A percentile compares a stretch with the other conserved stretches of the same genome.
phyloP scores from a whole-genome alignment of 768 basidiomycete genomes.

The Tricholoma hemisulphureum region DNA sequence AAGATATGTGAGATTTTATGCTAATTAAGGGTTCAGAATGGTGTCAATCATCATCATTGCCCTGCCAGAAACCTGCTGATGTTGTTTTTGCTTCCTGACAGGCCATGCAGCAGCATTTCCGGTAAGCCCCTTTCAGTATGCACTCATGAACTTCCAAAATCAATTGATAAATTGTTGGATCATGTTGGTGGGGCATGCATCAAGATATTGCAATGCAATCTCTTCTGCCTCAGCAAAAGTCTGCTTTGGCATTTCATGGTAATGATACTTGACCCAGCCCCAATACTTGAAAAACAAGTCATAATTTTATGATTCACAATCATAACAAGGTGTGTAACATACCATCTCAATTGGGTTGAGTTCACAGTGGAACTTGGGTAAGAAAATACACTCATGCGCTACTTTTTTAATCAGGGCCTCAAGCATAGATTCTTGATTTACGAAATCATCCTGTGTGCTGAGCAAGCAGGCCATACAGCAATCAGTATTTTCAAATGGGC shows the following conservation, averaged over 20 bases:
- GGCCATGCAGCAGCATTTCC: no score
- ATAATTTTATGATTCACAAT: no score
- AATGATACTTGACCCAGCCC: background rate
- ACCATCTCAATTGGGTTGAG: constrained; percentile 46
- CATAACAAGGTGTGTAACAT: constrained; percentile 4
- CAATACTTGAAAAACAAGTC: no score
- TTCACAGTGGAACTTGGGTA: no score
- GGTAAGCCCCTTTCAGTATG: no score
- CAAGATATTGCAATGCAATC: background rate
- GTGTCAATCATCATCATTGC: no score
- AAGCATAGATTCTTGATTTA: constrained; percentile 31
- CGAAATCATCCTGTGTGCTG: constrained; percentile 14
- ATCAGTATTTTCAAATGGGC: constrained; percentile 29
- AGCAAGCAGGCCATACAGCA: constrained; percentile 39
- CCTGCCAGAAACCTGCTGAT: no score
- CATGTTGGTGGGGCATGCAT: background rate
- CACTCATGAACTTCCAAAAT: no score
- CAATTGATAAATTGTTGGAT: constrained; percentile 1
- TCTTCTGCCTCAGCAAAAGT: background rate
- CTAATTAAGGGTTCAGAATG: no score
- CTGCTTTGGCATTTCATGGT: constrained; percentile 1
- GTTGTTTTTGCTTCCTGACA: no score
- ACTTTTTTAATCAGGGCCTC: constrained; percentile 28
- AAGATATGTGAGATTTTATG: no score
- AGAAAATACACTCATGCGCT: no score